These are phyloP conservation scores for Xylaria longipes DNA, from an alignment of 495 filamentous ascomycete genomes.

Conservation along the genomic window DNA sequence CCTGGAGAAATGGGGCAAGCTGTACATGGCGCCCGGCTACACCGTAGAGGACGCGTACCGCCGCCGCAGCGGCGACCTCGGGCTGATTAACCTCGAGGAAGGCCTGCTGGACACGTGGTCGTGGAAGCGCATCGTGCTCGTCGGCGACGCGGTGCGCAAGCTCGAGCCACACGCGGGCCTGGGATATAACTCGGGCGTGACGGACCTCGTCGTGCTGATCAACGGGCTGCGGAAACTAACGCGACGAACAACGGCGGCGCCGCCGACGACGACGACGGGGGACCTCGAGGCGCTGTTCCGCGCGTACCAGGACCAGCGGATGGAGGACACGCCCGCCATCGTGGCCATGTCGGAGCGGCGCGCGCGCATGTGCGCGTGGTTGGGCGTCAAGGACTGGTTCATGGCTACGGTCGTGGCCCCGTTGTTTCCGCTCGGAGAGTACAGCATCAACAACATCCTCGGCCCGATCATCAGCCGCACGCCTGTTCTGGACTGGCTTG, in stretches of 20 bases:
- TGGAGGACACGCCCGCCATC: slow-evolving; percentile 28
- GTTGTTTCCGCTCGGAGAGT: slow-evolving; percentile 15
- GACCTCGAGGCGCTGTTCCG: slow-evolving; percentile 31
- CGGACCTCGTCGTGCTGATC: slow-evolving; percentile 50
- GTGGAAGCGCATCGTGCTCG: slow-evolving; percentile 47
- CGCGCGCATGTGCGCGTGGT: slow-evolving; percentile 30
- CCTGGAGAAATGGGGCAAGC: slow-evolving; percentile 37
- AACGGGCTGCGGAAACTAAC: slow-evolving; percentile 44
- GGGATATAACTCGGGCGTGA: slow-evolving; percentile 51
- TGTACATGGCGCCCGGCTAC: slow-evolving; percentile 39
- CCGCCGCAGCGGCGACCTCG: slow-evolving; percentile 25
- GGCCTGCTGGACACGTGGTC: slow-evolving; percentile 46
- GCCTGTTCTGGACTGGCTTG: slow-evolving; percentile 35
- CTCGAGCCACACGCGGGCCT: slow-evolving; percentile 47
- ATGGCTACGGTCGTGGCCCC: slow-evolving; percentile 32
- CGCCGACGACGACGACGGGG: slow-evolving; percentile 2
- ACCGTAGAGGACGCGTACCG: slow-evolving; percentile 49
- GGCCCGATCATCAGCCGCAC: slow-evolving; percentile 30
- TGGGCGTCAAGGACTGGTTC: slow-evolving; percentile 28
- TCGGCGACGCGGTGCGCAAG: slow-evolving; percentile 55
- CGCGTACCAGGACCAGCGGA: slow-evolving; percentile 32
- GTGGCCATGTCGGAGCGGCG: slow-evolving; percentile 33
- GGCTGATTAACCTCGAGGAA: slow-evolving; percentile 50
- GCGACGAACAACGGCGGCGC: not conserved
- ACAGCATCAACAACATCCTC: slow-evolving; percentile 18